Conservation (phyloP, 345 rosid species). For the Cardamine occulta region DNA sequence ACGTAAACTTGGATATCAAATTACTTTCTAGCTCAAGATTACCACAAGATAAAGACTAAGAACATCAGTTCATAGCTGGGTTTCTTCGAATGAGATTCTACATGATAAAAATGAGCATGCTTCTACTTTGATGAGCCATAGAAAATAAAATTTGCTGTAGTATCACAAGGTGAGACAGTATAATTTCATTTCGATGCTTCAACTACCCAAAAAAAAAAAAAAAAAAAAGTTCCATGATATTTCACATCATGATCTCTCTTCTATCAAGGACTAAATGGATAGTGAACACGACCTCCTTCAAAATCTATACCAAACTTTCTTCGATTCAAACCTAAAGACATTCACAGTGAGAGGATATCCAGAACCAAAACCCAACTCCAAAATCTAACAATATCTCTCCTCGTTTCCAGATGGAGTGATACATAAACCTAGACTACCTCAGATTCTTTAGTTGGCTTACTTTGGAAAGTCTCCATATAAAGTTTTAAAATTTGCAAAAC, state of each 20-base stretch:
- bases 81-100: background rate
- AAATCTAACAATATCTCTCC: slow-evolving; percentile 4
- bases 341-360: background rate
- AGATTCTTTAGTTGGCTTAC: slow-evolving; percentile 1
- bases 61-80: background rate
- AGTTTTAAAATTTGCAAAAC: slow-evolving; percentile 16
- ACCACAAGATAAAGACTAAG: slow-evolving; percentile 5
- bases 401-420: background rate
- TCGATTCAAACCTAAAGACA: background rate
- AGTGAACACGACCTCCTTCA: no score
- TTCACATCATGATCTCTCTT: background rate
- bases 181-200: background rate
- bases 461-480: slow-evolving; percentile 14
- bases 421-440: slow-evolving; percentile 11
- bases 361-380: slow-evolving; percentile 14
- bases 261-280: no score
- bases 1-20: background rate
- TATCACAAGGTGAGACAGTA: background rate
- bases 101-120: slow-evolving; percentile 11
- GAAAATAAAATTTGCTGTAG: background rate
- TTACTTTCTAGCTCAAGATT: background rate
- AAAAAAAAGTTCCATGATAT: no score
- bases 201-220: no score
- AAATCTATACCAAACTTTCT: background rate
- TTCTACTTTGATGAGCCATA: slow-evolving; percentile 1